Percentiles rank a stretch among this genome's conserved stretches.
phyloP scores from a whole-genome alignment of 1,284 basidiomycete species.

The Irpex rosettiformis region DNA sequence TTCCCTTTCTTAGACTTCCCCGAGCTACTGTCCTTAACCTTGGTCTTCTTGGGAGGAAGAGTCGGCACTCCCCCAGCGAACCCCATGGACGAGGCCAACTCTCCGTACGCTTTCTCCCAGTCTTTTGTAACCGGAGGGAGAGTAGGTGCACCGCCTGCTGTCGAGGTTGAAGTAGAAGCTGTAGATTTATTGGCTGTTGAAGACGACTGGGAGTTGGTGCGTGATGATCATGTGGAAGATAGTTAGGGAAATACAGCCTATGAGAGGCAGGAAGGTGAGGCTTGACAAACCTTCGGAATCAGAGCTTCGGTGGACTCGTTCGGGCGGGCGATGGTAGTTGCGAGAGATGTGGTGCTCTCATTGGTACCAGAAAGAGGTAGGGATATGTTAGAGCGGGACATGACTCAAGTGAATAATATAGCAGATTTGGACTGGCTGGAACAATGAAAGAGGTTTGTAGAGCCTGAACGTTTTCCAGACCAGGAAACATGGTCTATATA shows the following conservation, averaged over 20 bases:
- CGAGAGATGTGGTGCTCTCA: conserved; percentile 3
- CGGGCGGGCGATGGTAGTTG: background rate
- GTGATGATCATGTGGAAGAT: background rate
- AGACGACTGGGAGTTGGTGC: background rate
- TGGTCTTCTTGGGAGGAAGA: conserved; percentile 1
- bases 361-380: background rate
- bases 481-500: no score
- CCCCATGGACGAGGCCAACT: conserved; percentile 8
- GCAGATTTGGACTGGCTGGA: no score
- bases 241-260: background rate
- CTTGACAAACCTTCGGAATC: conserved; percentile 6
- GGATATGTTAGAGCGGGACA: background rate
- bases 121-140: conserved; percentile 1
- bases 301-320: conserved; percentile 10
- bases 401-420: no score
- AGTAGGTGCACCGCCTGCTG: background rate
- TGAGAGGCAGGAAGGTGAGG: background rate
- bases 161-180: background rate
- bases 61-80: conserved; percentile 7
- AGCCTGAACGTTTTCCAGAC: no score
- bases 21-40: background rate
- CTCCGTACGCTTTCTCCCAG: conserved; percentile 9
- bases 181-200: background rate
- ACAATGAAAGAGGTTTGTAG: background rate
- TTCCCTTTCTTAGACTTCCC: conserved; percentile 1